phyloP scores from a whole-genome alignment of 75 land plant genomes.

The Sequoiadendron giganteum region DNA sequence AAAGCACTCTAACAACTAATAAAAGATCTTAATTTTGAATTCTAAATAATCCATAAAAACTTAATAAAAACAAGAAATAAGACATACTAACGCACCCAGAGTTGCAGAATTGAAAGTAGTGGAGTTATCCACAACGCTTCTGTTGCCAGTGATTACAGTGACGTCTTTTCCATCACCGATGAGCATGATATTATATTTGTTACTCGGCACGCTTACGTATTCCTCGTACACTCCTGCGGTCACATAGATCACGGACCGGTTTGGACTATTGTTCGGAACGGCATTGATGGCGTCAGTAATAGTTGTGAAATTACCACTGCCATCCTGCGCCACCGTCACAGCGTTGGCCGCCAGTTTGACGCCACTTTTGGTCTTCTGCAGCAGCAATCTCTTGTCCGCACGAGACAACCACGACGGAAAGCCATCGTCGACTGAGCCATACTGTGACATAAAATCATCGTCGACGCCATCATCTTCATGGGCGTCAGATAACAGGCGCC shows the following conservation, averaged over 20 bases:
- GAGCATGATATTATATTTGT: slow-evolving; percentile 18
- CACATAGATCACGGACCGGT: slow-evolving; percentile 42
- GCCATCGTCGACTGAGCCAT: background rate
- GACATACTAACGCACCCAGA: slow-evolving; percentile 14
- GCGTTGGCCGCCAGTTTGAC: background rate
- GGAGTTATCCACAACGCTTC: slow-evolving; percentile 28
- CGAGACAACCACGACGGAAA: background rate
- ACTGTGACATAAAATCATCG: too few relatives aligned
- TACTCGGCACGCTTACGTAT: slow-evolving; percentile 21
- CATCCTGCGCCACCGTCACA: slow-evolving; percentile 23
- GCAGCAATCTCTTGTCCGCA: slow-evolving; percentile 5
- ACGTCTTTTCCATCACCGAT: slow-evolving; percentile 48
- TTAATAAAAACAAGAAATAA: too few relatives aligned
- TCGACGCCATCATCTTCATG: too few relatives aligned
- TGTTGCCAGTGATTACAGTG: slow-evolving; percentile 43
- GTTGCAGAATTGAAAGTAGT: slow-evolving; percentile 38
- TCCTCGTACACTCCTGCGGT: slow-evolving; percentile 56
- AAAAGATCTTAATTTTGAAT: too few relatives aligned
- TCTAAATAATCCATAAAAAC: too few relatives aligned
- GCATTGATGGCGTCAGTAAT: slow-evolving; percentile 49
- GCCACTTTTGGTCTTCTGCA: background rate
- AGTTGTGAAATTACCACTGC: slow-evolving; percentile 42
- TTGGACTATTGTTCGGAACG: slow-evolving; percentile 25
- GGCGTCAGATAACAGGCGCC: too few relatives aligned
- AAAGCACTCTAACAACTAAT: too few relatives aligned